Evolutionary conservation across 169 alveolate species (phyloP).

Genomic region (Perkinsus olseni): DNA sequence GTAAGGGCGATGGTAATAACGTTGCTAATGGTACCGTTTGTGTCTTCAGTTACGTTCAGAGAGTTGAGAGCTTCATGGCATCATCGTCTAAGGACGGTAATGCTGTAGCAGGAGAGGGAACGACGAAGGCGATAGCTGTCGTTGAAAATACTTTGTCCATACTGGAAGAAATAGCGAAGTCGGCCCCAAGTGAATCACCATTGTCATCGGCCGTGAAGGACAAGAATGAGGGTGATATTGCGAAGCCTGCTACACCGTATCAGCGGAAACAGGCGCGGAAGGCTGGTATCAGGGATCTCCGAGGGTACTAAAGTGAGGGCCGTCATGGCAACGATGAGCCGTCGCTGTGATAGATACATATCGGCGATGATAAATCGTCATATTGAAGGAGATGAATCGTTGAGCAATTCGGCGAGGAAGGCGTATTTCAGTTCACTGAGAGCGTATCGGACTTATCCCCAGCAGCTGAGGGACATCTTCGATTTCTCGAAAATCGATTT

Average conservation of each 20-base stretch:
- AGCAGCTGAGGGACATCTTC: background rate
- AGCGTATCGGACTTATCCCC: background rate
- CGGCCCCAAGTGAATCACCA: background rate
- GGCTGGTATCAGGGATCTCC: background rate
- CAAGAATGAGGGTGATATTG: background rate
- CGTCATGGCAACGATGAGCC: background rate
- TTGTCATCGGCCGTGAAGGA: too few species aligned
- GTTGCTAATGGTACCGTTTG: background rate
- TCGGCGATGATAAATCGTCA: background rate
- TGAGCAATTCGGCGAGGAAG: background rate
- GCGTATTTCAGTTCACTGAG: background rate
- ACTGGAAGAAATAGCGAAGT: background rate
- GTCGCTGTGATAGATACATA: background rate
- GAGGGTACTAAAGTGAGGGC: background rate
- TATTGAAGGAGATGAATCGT: background rate
- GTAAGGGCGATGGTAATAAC: constrained; percentile 3
- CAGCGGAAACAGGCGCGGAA: background rate
- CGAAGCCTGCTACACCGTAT: background rate
- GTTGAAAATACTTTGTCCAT: background rate
- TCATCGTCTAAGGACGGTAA: too few species aligned
- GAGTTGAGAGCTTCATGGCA: background rate
- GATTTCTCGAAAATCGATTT: background rate
- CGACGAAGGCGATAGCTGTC: too few species aligned
- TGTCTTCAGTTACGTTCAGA: background rate
- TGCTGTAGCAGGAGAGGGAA: too few species aligned